Conservation (phyloP, 371 early-diverging fungal species). For the Rhizopus microsporus region DNA sequence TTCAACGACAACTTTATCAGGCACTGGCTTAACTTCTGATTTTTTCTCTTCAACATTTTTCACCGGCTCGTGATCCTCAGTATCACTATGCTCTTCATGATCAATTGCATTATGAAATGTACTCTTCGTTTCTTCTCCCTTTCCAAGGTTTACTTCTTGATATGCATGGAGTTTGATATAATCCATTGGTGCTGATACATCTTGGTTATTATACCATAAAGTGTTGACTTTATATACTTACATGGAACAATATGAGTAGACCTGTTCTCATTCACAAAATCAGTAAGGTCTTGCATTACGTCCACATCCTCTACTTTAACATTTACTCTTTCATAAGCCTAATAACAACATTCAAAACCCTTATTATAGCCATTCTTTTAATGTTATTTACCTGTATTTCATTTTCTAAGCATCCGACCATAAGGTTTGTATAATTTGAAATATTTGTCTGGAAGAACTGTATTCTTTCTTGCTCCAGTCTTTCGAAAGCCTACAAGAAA, state of each 20-base stretch:
- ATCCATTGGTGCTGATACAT: constrained; percentile 17
- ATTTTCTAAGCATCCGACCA: constrained; percentile 19
- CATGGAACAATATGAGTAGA: constrained; percentile 21
- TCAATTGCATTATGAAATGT: constrained; percentile 9
- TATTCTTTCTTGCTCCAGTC: constrained; percentile 22
- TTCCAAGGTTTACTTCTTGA: constrained; percentile 15
- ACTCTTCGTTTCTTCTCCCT: constrained; percentile 10
- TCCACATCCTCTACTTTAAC: constrained; percentile 10
- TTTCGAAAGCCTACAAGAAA: constrained; percentile 19
- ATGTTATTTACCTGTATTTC: constrained; percentile 19
- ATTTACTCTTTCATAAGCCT: constrained; percentile 24
- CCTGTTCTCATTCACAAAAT: constrained; percentile 18
- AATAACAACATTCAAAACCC: neutral
- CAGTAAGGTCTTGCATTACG: constrained; percentile 13
- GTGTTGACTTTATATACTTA: constrained; percentile 8
- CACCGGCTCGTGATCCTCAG: constrained; percentile 8
- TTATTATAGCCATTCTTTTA: neutral
- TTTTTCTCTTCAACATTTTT: neutral
- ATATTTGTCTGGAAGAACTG: constrained; percentile 24
- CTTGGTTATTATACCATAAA: neutral
- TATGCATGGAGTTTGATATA: constrained; percentile 26
- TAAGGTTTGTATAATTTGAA: constrained; percentile 19
- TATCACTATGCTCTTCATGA: constrained; percentile 19
- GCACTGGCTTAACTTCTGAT: too few species aligned
- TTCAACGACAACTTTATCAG: too few species aligned